Evolutionary conservation across 176 grass and related monocot species (phyloP), one percentile per base, ranked within the genome.

Genomic region (Eragrostis nindensis): DNA sequence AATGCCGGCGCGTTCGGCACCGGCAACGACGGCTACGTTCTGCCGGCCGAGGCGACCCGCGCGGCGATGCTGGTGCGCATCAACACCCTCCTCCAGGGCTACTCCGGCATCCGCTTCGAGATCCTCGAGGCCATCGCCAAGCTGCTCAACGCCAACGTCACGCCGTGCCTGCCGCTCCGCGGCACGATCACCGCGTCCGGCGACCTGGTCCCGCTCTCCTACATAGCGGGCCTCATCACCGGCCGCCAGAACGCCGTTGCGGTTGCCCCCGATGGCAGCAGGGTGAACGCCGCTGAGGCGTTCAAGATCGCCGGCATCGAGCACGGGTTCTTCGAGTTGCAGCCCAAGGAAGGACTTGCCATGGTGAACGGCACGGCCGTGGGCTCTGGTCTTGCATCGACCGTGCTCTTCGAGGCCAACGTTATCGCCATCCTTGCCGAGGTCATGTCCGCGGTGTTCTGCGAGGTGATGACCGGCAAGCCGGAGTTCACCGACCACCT

Each of bases 281-380:
- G 55, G 75, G 83, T 95, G 62, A 79, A 72, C 67, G 90, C 92
- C 3, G 76, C 89, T 0, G 90, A 95, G 86, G 93, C 93, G 19
- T 96, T 96, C 79, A 89, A 86, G 82, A 88, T 90, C 19, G 90
- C 93, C 3, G 93, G 93, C 3, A 92, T 96, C 32, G 77, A 84
- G 68, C 89, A 91, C 29, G 87, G 84, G 0, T 96, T 96, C 76
- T 98, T 98, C 19, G 88, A 98, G 83, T 56, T 98, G 77, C 95
- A 94, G 74, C 95, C 95, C 42, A 98, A 98, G 92, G 95, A 98
- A 29, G 95, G 92, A 1, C 92, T 98, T 32, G 92, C 95, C 44
- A 89, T 98, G 70, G 95, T 98, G 40, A 98, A 98, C 40, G 95
- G 95, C 39, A 98, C 95, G 2, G 92, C 95, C 19, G 95, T 98